phyloP scores from a whole-genome alignment of 495 filamentous ascomycete species.

The Umbilicaria muhlenbergii region DNA sequence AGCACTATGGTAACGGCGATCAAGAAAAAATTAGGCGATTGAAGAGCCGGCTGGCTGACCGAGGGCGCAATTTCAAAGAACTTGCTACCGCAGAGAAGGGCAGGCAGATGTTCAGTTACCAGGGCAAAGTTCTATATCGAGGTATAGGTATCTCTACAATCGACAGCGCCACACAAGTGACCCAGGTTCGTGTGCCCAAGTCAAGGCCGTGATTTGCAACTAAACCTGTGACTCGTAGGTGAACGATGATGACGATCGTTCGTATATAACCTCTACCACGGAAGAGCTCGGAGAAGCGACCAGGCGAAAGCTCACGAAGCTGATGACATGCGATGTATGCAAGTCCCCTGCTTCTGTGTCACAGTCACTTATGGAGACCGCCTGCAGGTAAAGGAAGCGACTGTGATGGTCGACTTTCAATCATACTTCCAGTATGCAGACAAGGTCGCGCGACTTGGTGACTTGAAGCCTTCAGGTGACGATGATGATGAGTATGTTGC shows the following conservation, averaged over 20 bases:
- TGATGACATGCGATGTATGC: background rate
- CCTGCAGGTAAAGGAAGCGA: background rate
- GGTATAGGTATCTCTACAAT: no score
- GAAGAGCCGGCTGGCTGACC: background rate
- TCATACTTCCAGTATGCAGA: slow-evolving; percentile 7
- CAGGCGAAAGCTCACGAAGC: background rate
- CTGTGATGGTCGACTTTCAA: slow-evolving; percentile 10
- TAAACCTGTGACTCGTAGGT: background rate
- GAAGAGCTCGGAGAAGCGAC: background rate
- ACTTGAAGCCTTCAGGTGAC: background rate
- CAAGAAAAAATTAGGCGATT: background rate
- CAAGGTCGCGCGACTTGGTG: background rate
- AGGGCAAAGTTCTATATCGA: background rate
- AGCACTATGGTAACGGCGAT: background rate
- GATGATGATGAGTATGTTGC: background rate
- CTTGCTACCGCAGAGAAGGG: slow-evolving; percentile 1
- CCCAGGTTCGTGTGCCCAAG: no score
- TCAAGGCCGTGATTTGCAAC: background rate
- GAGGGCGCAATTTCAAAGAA: slow-evolving; percentile 1
- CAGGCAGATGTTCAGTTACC: slow-evolving; percentile 7
- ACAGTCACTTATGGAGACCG: no score
- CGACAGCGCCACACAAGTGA: no score
- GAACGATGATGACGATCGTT: background rate
- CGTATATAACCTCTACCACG: background rate
- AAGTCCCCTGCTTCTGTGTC: no score